Base-by-base conservation (phyloP, 345 rosid genomes). In the Salix suchowensis region DNA sequence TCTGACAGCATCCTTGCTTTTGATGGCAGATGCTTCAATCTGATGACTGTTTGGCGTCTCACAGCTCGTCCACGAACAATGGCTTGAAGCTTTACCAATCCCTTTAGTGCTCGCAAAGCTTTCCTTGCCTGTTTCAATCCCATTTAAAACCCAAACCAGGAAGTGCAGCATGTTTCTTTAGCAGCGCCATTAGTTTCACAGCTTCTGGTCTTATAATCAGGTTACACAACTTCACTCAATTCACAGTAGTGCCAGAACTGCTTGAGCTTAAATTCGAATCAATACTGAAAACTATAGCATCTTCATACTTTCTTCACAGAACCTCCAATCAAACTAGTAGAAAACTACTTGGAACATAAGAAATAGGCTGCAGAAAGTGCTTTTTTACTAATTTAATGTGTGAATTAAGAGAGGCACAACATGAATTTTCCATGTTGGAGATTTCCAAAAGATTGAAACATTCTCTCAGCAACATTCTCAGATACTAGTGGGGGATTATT, bases 11-110 rank as follows among this genome's bases (percentile, higher is more conserved):
- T 73, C 69, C 80, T 76, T 58, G 68, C 68, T 54, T 60, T 81
- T 16, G 83, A 84, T 36, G 82, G 77, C 62, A 70, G 81, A 77
- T 48, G 70, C 70, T 87, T 86, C 76, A 79, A 4, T 28, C 48
- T 73, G 73, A n/a, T 48, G 48, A 68, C 65, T 37, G 77, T 34
- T 68, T 81, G 81, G 65, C 90, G 85, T 70, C 98, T 88, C 71
- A 86, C 93, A 42, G 88, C 90, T 83, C 80, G 76, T 14, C 97
- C 98, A 16, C 97, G 93, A 39, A 84, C 90, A 66, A 93, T 84
- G 23, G 97, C 97, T 88, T 95, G 98, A 58, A 95, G 93, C 88
- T 82, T 90, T 82, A 93, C 97, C 14, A 93, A 67, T 75, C 96
- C 98, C 80, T 89, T 91, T 28, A 95, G 73, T 32, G 97, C 98